phyloP scores from a whole-genome alignment of 768 basidiomycete species.

The Pholiota conissans region DNA sequence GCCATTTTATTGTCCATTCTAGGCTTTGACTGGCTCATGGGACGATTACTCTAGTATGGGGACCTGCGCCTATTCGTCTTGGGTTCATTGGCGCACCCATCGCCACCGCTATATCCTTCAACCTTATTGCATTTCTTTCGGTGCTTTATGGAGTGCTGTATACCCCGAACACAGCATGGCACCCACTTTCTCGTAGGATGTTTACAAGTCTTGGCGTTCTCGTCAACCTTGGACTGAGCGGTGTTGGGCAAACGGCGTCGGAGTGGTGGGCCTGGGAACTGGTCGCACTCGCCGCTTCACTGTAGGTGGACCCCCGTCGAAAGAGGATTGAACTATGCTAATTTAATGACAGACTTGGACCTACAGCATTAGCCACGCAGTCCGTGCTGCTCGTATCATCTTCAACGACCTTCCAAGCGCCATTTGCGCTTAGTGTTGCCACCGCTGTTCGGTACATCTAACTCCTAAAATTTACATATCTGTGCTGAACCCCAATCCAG shows the following conservation, averaged over 20 bases:
- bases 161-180: conserved; percentile 77
- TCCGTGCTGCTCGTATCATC: conserved; percentile 79
- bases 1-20: conserved; percentile 8
- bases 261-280: conserved; percentile 99
- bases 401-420: conserved; percentile 80
- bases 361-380: conserved; percentile 82
- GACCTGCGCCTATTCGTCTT: conserved; percentile 71
- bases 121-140: conserved; percentile 69
- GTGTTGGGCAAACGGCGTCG: conserved; percentile 80
- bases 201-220: conserved; percentile 71
- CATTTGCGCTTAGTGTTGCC: conserved; percentile 81
- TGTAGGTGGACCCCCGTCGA: conserved; percentile 29
- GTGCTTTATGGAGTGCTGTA: conserved; percentile 64
- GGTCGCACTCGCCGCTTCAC: conserved; percentile 55
- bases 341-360: conserved; percentile 57
- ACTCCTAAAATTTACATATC: too few relatives aligned
- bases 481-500: not conserved
- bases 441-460: conserved; percentile 82
- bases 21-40: not conserved
- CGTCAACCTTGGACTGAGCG: conserved; percentile 76
- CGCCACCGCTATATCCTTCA: conserved; percentile 86
- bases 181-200: conserved; percentile 62
- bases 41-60: conserved; percentile 84
- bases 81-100: conserved; percentile 94
- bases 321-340: not conserved